Evolutionary conservation across 768 basidiomycete species (phyloP).

Genomic region (Scleroderma bovista): DNA sequence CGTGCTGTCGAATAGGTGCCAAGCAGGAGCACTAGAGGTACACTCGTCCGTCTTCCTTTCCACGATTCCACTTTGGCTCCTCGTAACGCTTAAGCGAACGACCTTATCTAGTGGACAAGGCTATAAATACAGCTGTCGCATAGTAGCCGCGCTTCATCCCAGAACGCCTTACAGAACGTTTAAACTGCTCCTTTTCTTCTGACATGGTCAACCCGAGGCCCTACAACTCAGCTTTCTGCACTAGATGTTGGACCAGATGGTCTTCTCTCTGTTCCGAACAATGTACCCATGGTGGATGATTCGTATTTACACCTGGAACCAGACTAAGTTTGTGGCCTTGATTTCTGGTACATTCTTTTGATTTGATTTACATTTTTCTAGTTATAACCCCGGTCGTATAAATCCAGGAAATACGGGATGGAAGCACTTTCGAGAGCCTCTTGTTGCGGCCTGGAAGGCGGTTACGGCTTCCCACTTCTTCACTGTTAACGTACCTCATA

Average conservation of each 20-base stretch:
- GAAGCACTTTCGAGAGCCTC: slow-evolving; percentile 52
- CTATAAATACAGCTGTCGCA: too few relatives aligned
- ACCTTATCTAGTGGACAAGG: too few relatives aligned
- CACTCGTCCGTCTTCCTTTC: too few relatives aligned
- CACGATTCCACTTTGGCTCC: too few relatives aligned
- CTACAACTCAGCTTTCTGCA: slow-evolving; percentile 40
- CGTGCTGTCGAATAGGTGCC: too few relatives aligned
- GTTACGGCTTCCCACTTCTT: slow-evolving; percentile 40
- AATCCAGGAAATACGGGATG: slow-evolving; percentile 52
- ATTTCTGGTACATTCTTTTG: slow-evolving; percentile 63
- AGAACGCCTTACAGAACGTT: too few relatives aligned
- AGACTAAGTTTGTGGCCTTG: slow-evolving; percentile 47
- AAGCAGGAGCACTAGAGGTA: too few relatives aligned
- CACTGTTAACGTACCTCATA: slow-evolving; percentile 55
- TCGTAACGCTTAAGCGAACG: too few relatives aligned
- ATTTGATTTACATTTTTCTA: slow-evolving; percentile 18
- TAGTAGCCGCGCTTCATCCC: too few relatives aligned
- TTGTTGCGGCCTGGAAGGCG: slow-evolving; percentile 54
- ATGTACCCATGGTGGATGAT: slow-evolving; percentile 39
- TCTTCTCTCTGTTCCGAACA: slow-evolving; percentile 52
- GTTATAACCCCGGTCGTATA: slow-evolving; percentile 59
- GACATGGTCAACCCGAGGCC: too few relatives aligned
- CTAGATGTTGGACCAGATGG: slow-evolving; percentile 51
- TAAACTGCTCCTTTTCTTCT: too few relatives aligned
- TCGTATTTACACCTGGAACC: slow-evolving; percentile 46